Evolutionary conservation across 345 rosid genomes (phyloP).

Genomic region (Barbarea vulgaris): DNA sequence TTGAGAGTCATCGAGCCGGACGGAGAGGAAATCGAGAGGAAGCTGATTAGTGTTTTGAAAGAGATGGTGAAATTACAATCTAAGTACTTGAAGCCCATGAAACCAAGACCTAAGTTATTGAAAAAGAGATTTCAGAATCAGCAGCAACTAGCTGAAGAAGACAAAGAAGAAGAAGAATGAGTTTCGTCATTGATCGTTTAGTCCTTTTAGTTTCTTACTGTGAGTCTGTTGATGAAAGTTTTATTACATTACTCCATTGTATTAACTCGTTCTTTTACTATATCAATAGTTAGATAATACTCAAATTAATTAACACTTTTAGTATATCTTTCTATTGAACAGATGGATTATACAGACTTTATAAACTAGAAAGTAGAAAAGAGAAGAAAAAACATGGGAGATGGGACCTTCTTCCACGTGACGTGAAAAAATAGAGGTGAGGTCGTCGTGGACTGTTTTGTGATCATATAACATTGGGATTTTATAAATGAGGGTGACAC

Average conservation of each 20-base stretch:
- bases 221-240: background rate
- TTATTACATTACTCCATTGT: background rate
- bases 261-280: background rate
- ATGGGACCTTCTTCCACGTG: conserved; percentile 38
- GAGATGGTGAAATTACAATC: conserved; percentile 86
- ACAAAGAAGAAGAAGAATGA: conserved; percentile 17
- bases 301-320: background rate
- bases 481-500: conserved; percentile 21
- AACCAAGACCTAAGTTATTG: conserved; percentile 62
- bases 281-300: background rate
- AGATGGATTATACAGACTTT: background rate
- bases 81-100: conserved; percentile 68
- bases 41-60: conserved; percentile 59
- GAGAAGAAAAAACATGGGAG: conserved; percentile 9
- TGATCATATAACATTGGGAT: conserved; percentile 15
- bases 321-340: background rate
- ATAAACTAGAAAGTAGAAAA: background rate
- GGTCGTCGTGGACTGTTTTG: conserved; percentile 20
- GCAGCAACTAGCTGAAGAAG: background rate
- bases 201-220: background rate
- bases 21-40: conserved; percentile 61
- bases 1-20: conserved; percentile 60
- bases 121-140: conserved; percentile 47
- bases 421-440: conserved; percentile 11
- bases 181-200: background rate